Evolutionary conservation across 805 yeast genomes (phyloP).

Genomic region (Candida lessepsii): DNA sequence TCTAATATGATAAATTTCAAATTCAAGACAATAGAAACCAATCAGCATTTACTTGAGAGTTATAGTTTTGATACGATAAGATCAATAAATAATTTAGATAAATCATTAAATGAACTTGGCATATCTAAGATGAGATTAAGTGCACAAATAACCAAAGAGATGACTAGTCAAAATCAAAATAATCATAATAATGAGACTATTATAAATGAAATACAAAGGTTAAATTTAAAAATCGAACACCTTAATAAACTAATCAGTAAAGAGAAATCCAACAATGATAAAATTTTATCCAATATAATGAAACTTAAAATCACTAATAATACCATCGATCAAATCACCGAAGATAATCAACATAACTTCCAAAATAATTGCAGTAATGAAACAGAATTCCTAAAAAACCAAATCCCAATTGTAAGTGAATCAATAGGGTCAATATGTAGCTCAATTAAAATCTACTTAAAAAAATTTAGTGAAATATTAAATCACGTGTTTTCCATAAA

Average conservation of each 20-base stretch:
- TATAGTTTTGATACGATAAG: conserved; percentile 33
- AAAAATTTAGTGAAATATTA: conserved; percentile 17
- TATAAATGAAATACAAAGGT: conserved; percentile 7
- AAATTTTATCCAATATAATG: conserved; percentile 21
- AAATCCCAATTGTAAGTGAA: conserved; percentile 28
- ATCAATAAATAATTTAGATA: conserved; percentile 23
- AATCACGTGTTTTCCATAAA: conserved; percentile 28
- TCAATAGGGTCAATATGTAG: conserved; percentile 13
- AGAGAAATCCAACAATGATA: conserved; percentile 26
- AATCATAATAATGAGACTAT: conserved; percentile 4
- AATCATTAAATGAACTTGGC: conserved; percentile 29
- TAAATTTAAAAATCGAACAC: conserved; percentile 2
- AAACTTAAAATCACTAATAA: conserved; percentile 23
- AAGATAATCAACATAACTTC: conserved; percentile 14
- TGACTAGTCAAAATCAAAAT: conserved; percentile 1
- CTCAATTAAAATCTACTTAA: conserved; percentile 22
- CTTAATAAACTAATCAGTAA: conserved; percentile 19
- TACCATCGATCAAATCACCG: conserved; percentile 16
- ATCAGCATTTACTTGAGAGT: conserved; percentile 13
- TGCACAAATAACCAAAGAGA: conserved; percentile 1
- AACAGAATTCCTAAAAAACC: conserved; percentile 26
- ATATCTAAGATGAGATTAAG: conserved; percentile 23
- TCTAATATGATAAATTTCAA: conserved; percentile 6
- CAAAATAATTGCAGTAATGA: conserved; percentile 18
- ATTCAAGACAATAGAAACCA: neutral